A percentile compares a stretch with the other conserved stretches of the same genome.
Evolutionary conservation across 805 yeast species (phyloP).

Genomic region (Schwanniomyces pseudopolymorphus): DNA sequence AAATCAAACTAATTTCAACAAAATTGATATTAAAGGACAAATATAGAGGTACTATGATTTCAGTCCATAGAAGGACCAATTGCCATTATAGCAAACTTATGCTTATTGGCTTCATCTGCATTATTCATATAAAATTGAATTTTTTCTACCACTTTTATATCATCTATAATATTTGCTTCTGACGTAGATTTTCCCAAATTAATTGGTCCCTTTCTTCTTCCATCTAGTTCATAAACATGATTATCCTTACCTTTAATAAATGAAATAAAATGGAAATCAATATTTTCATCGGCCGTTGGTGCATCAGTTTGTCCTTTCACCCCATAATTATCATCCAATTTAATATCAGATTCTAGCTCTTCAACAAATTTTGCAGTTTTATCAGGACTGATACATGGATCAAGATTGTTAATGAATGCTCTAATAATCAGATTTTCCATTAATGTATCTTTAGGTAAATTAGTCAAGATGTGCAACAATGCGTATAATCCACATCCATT

Average conservation of each 20-base stretch:
- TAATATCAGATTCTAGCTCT: constrained; percentile 39
- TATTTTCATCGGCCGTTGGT: constrained; percentile 53
- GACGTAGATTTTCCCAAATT: constrained; percentile 50
- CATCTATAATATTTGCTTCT: constrained; percentile 51
- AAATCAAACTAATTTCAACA: constrained; percentile 43
- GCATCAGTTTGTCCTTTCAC: constrained; percentile 65
- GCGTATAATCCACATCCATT: constrained; percentile 96
- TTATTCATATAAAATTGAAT: constrained; percentile 66
- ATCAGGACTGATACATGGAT: constrained; percentile 17
- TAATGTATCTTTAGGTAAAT: constrained; percentile 46
- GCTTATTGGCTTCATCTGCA: constrained; percentile 57
- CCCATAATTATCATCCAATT: constrained; percentile 46
- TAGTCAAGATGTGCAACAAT: constrained; percentile 58
- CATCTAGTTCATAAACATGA: constrained; percentile 81
- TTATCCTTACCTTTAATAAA: constrained; percentile 58
- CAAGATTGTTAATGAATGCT: constrained; percentile 17
- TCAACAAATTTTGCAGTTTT: constrained; percentile 47
- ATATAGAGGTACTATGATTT: constrained; percentile 28
- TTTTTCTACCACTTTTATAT: constrained; percentile 48
- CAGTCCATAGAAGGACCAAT: constrained; percentile 57
- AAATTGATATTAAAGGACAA: constrained; percentile 91
- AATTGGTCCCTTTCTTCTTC: constrained; percentile 77
- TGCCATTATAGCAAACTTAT: constrained; percentile 77
- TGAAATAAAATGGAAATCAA: constrained; percentile 74
- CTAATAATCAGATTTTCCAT: constrained; percentile 36